These are phyloP conservation scores for Coemansia sp. DNA, from an alignment of 192 early-diverging fungal species.

Conservation along the genomic window DNA sequence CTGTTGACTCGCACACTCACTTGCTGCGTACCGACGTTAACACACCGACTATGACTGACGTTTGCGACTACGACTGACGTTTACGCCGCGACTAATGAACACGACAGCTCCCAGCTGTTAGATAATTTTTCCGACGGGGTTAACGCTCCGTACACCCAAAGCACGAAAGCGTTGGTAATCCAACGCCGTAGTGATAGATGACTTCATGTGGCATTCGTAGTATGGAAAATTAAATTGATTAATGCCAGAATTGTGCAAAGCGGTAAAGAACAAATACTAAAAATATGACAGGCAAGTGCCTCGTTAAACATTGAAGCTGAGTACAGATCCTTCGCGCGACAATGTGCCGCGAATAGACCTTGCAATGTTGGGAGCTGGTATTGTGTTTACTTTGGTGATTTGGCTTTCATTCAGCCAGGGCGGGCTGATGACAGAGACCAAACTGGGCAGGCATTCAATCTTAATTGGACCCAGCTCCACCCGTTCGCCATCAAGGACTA, in stretches of 20 bases:
- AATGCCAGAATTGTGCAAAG: background rate
- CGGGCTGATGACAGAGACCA: constrained; percentile 37
- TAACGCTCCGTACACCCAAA: too few relatives aligned
- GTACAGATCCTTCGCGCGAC: constrained; percentile 39
- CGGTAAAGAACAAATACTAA: background rate
- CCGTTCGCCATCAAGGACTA: constrained; percentile 54
- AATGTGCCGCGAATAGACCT: constrained; percentile 38
- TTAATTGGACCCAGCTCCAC: constrained; percentile 51
- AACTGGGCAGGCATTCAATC: constrained; percentile 45
- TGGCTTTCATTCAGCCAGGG: constrained; percentile 47
- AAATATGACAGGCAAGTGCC: background rate
- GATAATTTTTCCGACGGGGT: too few relatives aligned
- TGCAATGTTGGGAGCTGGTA: constrained; percentile 21
- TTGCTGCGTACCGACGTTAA: too few relatives aligned
- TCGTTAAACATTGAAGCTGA: constrained; percentile 33
- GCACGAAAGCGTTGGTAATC: too few relatives aligned
- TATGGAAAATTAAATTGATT: background rate
- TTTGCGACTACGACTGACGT: too few relatives aligned
- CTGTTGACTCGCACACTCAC: too few relatives aligned
- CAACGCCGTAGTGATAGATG: too few relatives aligned
- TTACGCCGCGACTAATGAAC: too few relatives aligned
- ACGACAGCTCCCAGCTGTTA: too few relatives aligned
- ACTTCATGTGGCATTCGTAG: background rate
- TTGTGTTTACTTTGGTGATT: constrained; percentile 19
- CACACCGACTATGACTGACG: too few relatives aligned